Evolutionary conservation across 495 filamentous ascomycete species (phyloP), one percentile per base, ranked within the genome.

Genomic region (Penicillium paradoxum): DNA sequence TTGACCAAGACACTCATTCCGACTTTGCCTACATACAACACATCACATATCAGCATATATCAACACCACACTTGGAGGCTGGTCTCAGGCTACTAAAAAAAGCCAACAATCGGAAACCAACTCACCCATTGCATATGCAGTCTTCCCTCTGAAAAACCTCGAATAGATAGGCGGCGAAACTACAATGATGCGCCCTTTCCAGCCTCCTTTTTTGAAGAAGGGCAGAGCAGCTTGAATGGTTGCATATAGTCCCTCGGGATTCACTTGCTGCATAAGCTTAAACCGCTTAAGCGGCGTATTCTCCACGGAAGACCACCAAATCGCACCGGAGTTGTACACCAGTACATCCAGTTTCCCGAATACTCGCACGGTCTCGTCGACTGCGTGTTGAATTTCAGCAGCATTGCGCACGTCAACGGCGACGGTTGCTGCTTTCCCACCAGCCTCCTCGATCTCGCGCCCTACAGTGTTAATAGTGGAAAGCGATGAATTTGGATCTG

Each of bases 401-500:
- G 73, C 74, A 60, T 84, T 76, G 46, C 87, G 77, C 1, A 85
- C 84, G 58, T 95, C 90, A 8, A 90, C 86, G 14, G 79, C 71
- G 18, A 92, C 73, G 9, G 89, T 79, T 17, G 77, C 79, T 0
- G 86, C 86, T 2, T 77, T 70, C 32, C 85, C 85, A 9, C 84
- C 83, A 2, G 81, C 72, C 55, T 85, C 79, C 15, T 60, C 73
- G 59, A 93, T 95, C 63, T 95, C 90, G 32, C 84, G 83, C 57
- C 76, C 85, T 41, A 95, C 90, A 6, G 90, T 95, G 67, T 73
- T 88, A 72, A 95, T 90, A 15, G 90, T 95, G 30, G 89, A 92
- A 29, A 78, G 60, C 1, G 70, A 65, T 17, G 88, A 91, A 67
- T 93, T 91, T n/a, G 90, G 89, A 60, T 92, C 77, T 0, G 89